Evolutionary conservation across 2,329 filamentous ascomycete species (phyloP).

Genomic region (Huntiella abstrusa): DNA sequence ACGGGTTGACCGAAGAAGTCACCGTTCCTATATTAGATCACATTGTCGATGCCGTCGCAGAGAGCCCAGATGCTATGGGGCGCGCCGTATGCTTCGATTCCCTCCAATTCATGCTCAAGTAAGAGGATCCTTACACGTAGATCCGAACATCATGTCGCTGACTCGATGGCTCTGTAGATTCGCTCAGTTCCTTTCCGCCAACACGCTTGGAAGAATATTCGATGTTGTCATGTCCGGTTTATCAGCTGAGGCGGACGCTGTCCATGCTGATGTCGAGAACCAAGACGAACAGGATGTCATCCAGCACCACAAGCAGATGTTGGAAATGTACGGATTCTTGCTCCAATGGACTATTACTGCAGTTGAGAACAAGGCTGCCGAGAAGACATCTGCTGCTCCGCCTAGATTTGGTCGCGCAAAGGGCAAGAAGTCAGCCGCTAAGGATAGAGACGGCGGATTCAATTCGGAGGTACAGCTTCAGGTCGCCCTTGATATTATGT

Average conservation of each 20-base stretch:
- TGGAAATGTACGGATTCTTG: conserved; percentile 88
- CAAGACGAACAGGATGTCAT: conserved; percentile 74
- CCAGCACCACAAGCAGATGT: conserved; percentile 69
- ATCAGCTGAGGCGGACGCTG: conserved; percentile 66
- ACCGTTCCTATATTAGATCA: conserved; percentile 78
- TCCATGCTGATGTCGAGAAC: conserved; percentile 70
- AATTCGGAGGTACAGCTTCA: conserved; percentile 80
- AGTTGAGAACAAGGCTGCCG: conserved; percentile 84
- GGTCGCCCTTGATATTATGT: conserved; percentile 79
- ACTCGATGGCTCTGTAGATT: conserved; percentile 35
- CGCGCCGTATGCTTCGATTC: conserved; percentile 72
- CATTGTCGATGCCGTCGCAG: conserved; percentile 80
- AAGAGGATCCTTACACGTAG: conserved; percentile 30
- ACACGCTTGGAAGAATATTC: conserved; percentile 79
- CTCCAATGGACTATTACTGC: conserved; percentile 88
- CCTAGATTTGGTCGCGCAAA: conserved; percentile 55
- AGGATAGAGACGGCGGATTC: conserved; percentile 57
- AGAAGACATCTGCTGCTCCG: conserved; percentile 56
- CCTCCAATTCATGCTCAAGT: conserved; percentile 92
- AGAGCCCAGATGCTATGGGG: conserved; percentile 75
- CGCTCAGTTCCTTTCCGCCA: conserved; percentile 57
- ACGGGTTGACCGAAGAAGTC: conserved; percentile 56
- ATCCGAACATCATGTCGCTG: no score
- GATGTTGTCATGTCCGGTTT: conserved; percentile 76
- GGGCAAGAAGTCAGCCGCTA: conserved; percentile 49